These are phyloP conservation scores for Debaryomyces castellii DNA, from an alignment of 805 yeast species.

Conservation along the genomic window DNA sequence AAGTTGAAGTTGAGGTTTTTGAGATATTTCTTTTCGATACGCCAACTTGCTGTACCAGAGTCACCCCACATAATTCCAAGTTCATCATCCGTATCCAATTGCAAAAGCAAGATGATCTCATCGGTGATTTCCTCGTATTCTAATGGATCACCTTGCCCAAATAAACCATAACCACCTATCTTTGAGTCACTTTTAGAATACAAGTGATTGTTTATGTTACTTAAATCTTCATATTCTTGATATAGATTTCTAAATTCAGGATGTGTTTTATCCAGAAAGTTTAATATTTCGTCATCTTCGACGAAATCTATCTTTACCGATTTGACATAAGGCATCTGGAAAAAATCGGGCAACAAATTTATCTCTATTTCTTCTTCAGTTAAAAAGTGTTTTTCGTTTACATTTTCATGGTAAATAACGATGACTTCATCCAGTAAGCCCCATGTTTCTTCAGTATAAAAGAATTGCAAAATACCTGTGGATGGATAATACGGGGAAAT, in stretches of 20 bases:
- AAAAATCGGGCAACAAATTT: background rate
- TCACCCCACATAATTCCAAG: constrained; percentile 1
- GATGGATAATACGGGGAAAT: background rate
- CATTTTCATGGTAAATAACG: background rate
- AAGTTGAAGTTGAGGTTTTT: background rate
- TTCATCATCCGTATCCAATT: background rate
- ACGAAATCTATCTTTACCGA: background rate
- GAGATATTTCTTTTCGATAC: background rate
- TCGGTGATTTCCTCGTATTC: background rate
- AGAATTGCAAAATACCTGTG: background rate
- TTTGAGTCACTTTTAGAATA: too few species aligned
- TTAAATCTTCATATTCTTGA: background rate
- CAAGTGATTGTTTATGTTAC: too few species aligned
- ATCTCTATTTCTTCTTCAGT: background rate
- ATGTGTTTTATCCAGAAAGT: background rate
- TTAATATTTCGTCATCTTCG: background rate
- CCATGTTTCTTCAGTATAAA: background rate
- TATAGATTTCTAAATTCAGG: background rate
- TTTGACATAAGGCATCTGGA: background rate
- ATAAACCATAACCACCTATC: background rate
- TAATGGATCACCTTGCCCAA: background rate
- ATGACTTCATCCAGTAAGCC: background rate
- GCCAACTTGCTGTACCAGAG: background rate
- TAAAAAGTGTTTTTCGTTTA: background rate
- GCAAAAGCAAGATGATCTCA: background rate